Conservation (phyloP, 2,329 filamentous ascomycete species). For the Neocatenulostroma microsporum region DNA sequence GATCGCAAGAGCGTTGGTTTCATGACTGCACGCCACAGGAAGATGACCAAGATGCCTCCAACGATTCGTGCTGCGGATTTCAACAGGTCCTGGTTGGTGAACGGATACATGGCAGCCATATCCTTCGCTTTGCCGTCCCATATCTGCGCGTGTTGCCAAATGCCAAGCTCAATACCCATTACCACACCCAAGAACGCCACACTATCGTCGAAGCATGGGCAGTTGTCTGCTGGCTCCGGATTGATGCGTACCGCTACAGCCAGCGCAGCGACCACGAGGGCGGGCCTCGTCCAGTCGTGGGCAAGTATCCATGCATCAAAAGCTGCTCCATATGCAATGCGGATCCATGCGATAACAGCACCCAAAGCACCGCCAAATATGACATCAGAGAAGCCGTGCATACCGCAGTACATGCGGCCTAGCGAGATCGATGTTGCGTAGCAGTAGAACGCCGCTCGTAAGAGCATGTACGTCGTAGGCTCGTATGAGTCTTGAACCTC, state of each 20-base stretch:
- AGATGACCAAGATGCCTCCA: constrained; percentile 73
- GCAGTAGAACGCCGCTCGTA: constrained; percentile 58
- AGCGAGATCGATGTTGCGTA: constrained; percentile 86
- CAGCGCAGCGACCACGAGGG: constrained; percentile 58
- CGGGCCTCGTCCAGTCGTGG: constrained; percentile 56
- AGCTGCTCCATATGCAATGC: constrained; percentile 47
- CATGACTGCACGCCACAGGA: constrained; percentile 82
- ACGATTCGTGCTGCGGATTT: constrained; percentile 61
- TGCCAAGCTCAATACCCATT: constrained; percentile 73
- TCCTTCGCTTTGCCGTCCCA: too few species aligned
- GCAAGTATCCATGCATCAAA: constrained; percentile 66
- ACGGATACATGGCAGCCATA: constrained; percentile 15
- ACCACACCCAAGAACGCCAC: constrained; percentile 56
- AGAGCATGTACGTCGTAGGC: constrained; percentile 36
- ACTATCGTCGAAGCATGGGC: constrained; percentile 45
- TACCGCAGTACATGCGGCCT: constrained; percentile 90
- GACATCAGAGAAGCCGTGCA: constrained; percentile 96
- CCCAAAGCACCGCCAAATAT: constrained; percentile 72
- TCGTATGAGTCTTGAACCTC: constrained; percentile 54
- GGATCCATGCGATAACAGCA: constrained; percentile 51
- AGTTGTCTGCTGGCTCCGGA: constrained; percentile 92
- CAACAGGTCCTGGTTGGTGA: constrained; percentile 55
- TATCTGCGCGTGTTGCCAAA: constrained; percentile 60
- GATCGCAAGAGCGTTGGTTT: constrained; percentile 72
- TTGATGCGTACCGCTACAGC: constrained; percentile 77